Evolutionary conservation across 805 yeast species (phyloP).

Genomic region (Myxozyma lipomycoides): DNA sequence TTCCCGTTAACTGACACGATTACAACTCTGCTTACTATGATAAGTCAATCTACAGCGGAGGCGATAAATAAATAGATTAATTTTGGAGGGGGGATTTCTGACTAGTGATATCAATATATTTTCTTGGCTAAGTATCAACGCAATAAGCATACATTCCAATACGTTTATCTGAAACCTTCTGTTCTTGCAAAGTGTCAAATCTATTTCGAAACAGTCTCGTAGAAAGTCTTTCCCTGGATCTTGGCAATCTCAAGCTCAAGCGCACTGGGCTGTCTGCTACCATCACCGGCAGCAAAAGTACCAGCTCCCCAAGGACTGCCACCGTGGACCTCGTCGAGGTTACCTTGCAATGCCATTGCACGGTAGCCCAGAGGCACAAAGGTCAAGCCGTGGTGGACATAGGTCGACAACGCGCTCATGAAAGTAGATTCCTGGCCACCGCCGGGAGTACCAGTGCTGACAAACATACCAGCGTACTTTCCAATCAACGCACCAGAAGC

Average conservation of each 20-base stretch:
- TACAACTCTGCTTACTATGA: no score
- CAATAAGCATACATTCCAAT: no score
- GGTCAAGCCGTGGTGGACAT: slow-evolving; percentile 77
- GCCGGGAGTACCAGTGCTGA: slow-evolving; percentile 69
- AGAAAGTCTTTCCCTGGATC: slow-evolving; percentile 66
- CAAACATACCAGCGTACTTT: slow-evolving; percentile 70
- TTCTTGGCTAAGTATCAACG: no score
- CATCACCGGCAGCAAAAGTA: slow-evolving; percentile 70
- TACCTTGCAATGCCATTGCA: slow-evolving; percentile 51
- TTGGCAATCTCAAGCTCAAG: slow-evolving; percentile 61
- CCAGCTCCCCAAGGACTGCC: slow-evolving; percentile 89
- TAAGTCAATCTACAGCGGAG: no score
- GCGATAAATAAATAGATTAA: no score
- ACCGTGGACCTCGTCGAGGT: slow-evolving; percentile 66
- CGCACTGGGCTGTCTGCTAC: slow-evolving; percentile 62
- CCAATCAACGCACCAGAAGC: slow-evolving; percentile 67
- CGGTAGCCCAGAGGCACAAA: slow-evolving; percentile 77
- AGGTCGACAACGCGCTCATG: slow-evolving; percentile 57
- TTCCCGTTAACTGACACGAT: no score
- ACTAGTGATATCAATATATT: no score
- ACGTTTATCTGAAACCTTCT: no score
- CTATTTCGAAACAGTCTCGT: slow-evolving; percentile 42
- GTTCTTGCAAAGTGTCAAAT: no score
- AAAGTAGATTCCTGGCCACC: slow-evolving; percentile 80
- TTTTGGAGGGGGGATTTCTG: no score